Evolutionary conservation across 305 asterid species (phyloP).

Genomic region (Euphrasia arctica): DNA sequence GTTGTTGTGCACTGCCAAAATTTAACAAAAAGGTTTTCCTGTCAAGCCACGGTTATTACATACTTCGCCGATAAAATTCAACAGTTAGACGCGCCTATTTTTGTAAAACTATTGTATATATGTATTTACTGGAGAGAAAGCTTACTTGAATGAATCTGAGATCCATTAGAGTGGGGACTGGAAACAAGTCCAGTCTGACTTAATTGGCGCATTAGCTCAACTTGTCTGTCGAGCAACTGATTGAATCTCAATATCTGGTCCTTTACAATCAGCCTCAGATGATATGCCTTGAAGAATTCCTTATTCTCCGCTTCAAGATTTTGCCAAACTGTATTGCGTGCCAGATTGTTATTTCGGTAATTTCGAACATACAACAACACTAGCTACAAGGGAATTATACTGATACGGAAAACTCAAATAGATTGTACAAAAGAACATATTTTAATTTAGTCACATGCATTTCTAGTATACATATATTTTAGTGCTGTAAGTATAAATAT

Average conservation of each 20-base stretch:
- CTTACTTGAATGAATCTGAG: slow-evolving; percentile 47
- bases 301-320: slow-evolving; percentile 56
- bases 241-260: slow-evolving; percentile 56
- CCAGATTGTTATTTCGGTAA: slow-evolving; percentile 10
- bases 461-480: not conserved
- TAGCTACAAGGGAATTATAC: not conserved
- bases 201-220: slow-evolving; percentile 40
- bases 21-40: not conserved
- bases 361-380: slow-evolving; percentile 7
- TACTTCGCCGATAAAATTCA: slow-evolving; percentile 1
- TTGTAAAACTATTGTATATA: too few relatives aligned
- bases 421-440: not conserved
- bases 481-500: not conserved
- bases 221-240: slow-evolving; percentile 54
- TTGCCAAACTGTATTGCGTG: slow-evolving; percentile 51
- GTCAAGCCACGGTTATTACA: not conserved
- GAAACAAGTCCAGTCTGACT: slow-evolving; percentile 31
- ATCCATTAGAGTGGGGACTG: slow-evolving; percentile 36
- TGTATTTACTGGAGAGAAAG: slow-evolving; percentile 8
- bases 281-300: slow-evolving; percentile 57
- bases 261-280: slow-evolving; percentile 46
- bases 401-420: not conserved
- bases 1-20: slow-evolving; percentile 33
- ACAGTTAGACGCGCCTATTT: not conserved
- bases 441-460: not conserved